A percentile compares a stretch with the other conserved stretches of the same genome.
Evolutionary conservation across 1,284 basidiomycete genomes (phyloP).

Genomic region (Moniliophthora roreri): DNA sequence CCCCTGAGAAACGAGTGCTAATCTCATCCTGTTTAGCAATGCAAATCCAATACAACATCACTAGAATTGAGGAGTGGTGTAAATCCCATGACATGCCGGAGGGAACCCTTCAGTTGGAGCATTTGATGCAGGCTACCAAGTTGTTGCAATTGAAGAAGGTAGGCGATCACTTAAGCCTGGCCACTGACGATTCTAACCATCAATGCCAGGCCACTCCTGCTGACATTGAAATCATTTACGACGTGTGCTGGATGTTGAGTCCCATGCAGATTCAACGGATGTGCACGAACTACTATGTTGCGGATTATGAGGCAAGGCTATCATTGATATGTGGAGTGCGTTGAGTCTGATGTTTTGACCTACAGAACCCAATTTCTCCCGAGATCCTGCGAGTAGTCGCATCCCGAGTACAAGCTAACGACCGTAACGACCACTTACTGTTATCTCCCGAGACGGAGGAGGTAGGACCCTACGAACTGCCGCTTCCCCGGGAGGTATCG

Average conservation of each 20-base stretch:
- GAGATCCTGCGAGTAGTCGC: conserved; percentile 97
- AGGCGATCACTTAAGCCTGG: conserved; percentile 18
- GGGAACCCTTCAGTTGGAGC: conserved; percentile 95
- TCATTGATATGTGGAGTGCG: neutral
- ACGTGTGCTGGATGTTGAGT: conserved; percentile 99
- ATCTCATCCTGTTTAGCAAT: conserved; percentile 61
- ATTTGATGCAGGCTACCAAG: conserved; percentile 99
- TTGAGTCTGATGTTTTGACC: conserved; percentile 6
- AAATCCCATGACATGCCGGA: conserved; percentile 99
- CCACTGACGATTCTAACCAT: neutral
- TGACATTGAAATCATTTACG: conserved; percentile 98
- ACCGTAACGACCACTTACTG: conserved; percentile 93
- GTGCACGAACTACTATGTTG: conserved; percentile 98
- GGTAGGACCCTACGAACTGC: conserved; percentile 89
- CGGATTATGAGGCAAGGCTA: conserved; percentile 86
- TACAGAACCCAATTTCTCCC: conserved; percentile 92
- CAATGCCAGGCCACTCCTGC: conserved; percentile 74
- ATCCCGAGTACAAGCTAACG: conserved; percentile 89
- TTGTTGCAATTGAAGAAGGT: conserved; percentile 98
- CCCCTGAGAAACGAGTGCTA: neutral
- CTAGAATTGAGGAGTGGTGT: conserved; percentile 97
- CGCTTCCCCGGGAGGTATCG: conserved; percentile 83
- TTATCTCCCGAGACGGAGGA: conserved; percentile 95
- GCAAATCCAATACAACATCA: conserved; percentile 99
- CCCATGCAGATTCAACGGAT: conserved; percentile 99